phyloP scores from a whole-genome alignment of 2,329 filamentous ascomycete species.

The Simplicillium aogashimaense region DNA sequence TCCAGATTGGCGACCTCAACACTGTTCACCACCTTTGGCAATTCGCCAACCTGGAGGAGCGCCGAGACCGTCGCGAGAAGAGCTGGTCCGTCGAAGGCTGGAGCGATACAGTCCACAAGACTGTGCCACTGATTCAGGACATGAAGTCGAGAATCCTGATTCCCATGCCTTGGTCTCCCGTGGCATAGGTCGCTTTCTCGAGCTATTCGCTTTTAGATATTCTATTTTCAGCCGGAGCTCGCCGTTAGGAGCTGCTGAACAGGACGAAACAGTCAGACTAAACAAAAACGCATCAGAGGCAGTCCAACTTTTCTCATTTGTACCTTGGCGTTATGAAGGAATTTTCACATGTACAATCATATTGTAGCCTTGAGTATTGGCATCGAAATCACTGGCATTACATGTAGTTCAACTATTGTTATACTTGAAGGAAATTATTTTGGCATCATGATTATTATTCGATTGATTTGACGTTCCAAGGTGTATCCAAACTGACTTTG shows the following conservation, averaged over 20 bases:
- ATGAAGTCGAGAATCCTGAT: conserved; percentile 95
- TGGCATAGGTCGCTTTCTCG: conserved; percentile 45
- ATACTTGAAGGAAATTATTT: too few relatives aligned
- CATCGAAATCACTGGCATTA: conserved; percentile 6
- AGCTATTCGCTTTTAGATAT: not conserved
- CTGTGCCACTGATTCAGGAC: conserved; percentile 87
- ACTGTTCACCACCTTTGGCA: conserved; percentile 98
- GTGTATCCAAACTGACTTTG: not conserved
- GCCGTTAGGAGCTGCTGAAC: too few relatives aligned
- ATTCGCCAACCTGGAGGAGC: conserved; percentile 92
- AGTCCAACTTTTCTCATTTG: not conserved
- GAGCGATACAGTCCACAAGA: conserved; percentile 97
- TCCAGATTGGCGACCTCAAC: conserved; percentile 95
- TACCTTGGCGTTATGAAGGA: not conserved
- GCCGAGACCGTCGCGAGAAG: conserved; percentile 80
- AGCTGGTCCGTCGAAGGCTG: conserved; percentile 94
- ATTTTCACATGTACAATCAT: not conserved
- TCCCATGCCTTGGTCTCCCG: conserved; percentile 93
- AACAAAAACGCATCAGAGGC: too few relatives aligned
- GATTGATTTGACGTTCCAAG: too few relatives aligned
- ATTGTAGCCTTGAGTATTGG: not conserved
- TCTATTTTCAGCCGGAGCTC: not conserved
- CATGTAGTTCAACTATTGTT: too few relatives aligned
- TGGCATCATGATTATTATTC: too few relatives aligned
- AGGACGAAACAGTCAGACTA: too few relatives aligned